A percentile compares a stretch with the other conserved stretches of the same genome.
Evolutionary conservation across 352 stramenopile genomes (phyloP).

Genomic region (Globisporangium ultimum): DNA sequence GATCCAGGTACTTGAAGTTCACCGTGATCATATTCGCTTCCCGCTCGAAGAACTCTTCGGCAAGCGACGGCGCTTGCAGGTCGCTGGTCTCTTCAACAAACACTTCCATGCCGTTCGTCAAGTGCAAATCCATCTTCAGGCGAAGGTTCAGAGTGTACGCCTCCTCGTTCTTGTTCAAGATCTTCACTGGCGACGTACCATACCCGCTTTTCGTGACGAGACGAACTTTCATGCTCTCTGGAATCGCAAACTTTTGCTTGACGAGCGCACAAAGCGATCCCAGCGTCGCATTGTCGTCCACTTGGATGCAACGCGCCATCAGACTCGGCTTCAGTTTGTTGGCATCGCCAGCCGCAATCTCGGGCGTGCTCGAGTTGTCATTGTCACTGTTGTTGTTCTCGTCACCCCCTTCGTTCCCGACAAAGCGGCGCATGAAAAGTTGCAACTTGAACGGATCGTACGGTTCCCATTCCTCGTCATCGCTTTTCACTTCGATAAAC

Average conservation of each 20-base stretch:
- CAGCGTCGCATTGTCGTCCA: conserved; percentile 59
- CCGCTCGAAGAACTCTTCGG: conserved; percentile 65
- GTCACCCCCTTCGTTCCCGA: conserved; percentile 16
- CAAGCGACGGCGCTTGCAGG: conserved; percentile 38
- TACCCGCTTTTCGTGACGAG: conserved; percentile 75
- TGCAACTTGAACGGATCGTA: conserved; percentile 66
- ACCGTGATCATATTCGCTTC: conserved; percentile 78
- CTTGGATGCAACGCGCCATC: conserved; percentile 58
- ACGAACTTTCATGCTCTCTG: conserved; percentile 34
- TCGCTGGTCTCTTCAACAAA: conserved; percentile 70
- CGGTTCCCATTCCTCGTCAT: conserved; percentile 57
- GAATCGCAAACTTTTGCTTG: conserved; percentile 49
- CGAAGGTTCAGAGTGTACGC: conserved; percentile 35
- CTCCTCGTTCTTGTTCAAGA: conserved; percentile 56
- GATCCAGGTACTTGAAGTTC: conserved; percentile 62
- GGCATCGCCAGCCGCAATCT: background rate
- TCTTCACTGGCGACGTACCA: conserved; percentile 54
- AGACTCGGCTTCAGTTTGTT: conserved; percentile 13
- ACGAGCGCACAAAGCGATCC: conserved; percentile 43
- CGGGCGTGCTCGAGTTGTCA: background rate
- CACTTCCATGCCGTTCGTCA: conserved; percentile 67
- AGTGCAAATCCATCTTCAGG: conserved; percentile 57
- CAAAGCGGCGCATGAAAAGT: conserved; percentile 69
- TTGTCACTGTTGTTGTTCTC: conserved; percentile 2
- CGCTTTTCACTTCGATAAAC: conserved; percentile 64